phyloP scores from a whole-genome alignment of 2,329 filamentous ascomycete species.

The Nigrospora oryzae region DNA sequence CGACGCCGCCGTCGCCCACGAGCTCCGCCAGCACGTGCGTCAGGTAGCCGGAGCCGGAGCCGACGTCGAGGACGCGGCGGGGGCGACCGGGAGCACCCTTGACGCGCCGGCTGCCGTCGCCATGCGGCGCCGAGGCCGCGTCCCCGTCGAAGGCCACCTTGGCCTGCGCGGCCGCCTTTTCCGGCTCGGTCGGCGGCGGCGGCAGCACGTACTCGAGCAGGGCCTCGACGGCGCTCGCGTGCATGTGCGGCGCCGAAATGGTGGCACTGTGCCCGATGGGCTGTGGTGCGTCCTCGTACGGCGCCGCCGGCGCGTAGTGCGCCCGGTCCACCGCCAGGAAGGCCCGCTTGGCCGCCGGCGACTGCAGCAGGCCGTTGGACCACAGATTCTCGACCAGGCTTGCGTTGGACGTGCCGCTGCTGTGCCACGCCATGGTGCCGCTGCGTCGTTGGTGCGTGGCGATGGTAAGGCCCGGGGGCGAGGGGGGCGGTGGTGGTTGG shows the following conservation, averaged over 20 bases:
- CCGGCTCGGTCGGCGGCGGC: constrained; percentile 17
- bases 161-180: background rate
- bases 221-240: constrained; percentile 43
- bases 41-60: constrained; percentile 72
- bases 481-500: too few species aligned
- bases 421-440: constrained; percentile 78
- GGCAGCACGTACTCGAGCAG: constrained; percentile 36
- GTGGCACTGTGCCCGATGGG: constrained; percentile 46
- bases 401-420: constrained; percentile 65
- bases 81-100: constrained; percentile 7
- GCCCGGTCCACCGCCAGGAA: constrained; percentile 81
- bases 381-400: constrained; percentile 73
- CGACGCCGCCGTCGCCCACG: constrained; percentile 41
- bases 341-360: constrained; percentile 63
- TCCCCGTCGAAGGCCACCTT: background rate
- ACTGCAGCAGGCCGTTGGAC: constrained; percentile 63
- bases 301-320: constrained; percentile 63
- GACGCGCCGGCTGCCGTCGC: background rate
- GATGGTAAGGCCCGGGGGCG: too few species aligned
- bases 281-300: constrained; percentile 59
- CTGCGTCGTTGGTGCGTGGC: constrained; percentile 5
- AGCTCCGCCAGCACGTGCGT: constrained; percentile 83
- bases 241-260: constrained; percentile 55
- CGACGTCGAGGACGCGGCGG: constrained; percentile 61
- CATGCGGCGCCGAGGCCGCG: background rate